phyloP scores from a whole-genome alignment of 2,329 filamentous ascomycete species.

The Cladosporium oxysporum region DNA sequence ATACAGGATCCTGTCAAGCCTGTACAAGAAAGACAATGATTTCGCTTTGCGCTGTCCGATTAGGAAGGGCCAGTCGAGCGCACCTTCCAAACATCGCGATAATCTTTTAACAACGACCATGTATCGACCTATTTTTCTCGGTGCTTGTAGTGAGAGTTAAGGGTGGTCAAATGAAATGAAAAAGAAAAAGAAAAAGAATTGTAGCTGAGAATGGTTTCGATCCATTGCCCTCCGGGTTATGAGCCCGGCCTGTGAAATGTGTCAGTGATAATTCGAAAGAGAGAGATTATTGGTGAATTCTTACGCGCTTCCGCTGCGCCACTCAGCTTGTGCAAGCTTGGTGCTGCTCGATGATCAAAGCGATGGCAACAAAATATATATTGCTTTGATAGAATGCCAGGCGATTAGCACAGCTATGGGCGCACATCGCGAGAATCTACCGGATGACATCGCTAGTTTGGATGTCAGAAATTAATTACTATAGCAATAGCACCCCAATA shows the following conservation, averaged over 20 bases:
- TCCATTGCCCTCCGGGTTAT: conserved; percentile 36
- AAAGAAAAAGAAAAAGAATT: conserved; percentile 17
- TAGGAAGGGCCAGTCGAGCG: too few species aligned
- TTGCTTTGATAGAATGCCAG: too few species aligned
- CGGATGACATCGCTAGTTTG: background rate
- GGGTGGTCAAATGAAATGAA: background rate
- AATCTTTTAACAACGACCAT: too few species aligned
- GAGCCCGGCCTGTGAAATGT: conserved; percentile 27
- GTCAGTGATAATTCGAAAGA: background rate
- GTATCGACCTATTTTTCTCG: too few species aligned
- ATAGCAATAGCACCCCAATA: background rate
- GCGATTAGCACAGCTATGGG: background rate
- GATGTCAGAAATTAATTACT: background rate
- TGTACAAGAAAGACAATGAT: too few species aligned
- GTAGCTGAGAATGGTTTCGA: conserved; percentile 35
- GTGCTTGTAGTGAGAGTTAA: too few species aligned
- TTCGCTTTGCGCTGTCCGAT: too few species aligned
- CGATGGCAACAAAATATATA: background rate
- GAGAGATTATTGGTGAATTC: background rate
- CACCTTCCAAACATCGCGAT: too few species aligned
- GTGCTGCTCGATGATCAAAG: background rate
- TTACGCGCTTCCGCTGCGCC: conserved; percentile 30
- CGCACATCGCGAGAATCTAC: background rate
- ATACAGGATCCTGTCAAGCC: too few species aligned
- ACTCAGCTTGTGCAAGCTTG: conserved; percentile 22